A percentile compares a stretch with the other conserved stretches of the same genome.
These are phyloP conservation scores for Colletotrichum camelliae DNA, from an alignment of 2,329 filamentous ascomycete genomes.

Conservation along the genomic window DNA sequence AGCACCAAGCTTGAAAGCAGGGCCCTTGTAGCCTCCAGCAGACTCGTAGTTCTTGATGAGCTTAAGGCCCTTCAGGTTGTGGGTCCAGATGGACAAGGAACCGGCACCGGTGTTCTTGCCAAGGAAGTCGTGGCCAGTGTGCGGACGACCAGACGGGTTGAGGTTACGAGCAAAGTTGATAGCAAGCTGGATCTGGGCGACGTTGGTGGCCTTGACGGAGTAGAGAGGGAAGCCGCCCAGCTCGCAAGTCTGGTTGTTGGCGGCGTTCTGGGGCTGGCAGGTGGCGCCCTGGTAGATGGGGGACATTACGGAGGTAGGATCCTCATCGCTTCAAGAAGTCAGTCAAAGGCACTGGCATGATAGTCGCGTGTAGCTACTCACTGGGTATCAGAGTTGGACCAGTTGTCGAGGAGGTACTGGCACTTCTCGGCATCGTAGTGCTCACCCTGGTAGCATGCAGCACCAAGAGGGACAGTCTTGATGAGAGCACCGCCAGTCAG, in stretches of 20 bases:
- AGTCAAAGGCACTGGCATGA: rapidly evolving
- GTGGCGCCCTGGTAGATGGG: constrained; percentile 44
- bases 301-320: constrained; percentile 46
- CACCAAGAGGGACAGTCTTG: constrained; percentile 35
- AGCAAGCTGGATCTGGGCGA: constrained; percentile 49
- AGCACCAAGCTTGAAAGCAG: constrained; percentile 59
- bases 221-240: constrained; percentile 48
- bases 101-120: constrained; percentile 60
- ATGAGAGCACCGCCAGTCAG: constrained; percentile 36
- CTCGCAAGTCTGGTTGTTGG: constrained; percentile 33
- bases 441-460: constrained; percentile 33
- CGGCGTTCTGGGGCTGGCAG: constrained; percentile 35
- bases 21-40: constrained; percentile 39
- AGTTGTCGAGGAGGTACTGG: constrained; percentile 28
- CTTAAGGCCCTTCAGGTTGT: constrained; percentile 45
- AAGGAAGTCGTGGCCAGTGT: constrained; percentile 59
- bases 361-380: background rate
- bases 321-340: constrained; percentile 30
- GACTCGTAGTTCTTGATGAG: constrained; percentile 27
- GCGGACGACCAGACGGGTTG: constrained; percentile 55
- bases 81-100: constrained; percentile 52
- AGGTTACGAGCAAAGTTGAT: constrained; percentile 50
- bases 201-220: constrained; percentile 44
- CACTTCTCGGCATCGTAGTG: constrained; percentile 34
- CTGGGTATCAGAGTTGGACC: constrained; percentile 28